Evolutionary conservation across 768 basidiomycete species (phyloP).

Genomic region (Strobilomyces confusus): DNA sequence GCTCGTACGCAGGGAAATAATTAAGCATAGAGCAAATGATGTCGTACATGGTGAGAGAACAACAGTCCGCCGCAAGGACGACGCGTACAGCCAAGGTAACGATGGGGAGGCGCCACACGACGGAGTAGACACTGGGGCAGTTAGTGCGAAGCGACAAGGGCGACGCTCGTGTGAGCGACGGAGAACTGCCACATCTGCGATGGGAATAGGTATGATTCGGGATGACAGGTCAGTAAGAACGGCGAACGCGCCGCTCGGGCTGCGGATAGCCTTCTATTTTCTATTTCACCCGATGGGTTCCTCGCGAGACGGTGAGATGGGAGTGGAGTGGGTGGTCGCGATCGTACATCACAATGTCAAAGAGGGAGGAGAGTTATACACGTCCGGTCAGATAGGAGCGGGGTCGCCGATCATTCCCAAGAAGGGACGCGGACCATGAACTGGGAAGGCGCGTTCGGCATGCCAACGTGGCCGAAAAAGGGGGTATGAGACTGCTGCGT

Average conservation of each 20-base stretch:
- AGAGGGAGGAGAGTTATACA: conserved; percentile 6
- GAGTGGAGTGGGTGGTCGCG: conserved; percentile 3
- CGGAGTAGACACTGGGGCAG: background rate
- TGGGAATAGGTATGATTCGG: conserved; percentile 6
- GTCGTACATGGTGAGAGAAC: conserved; percentile 17
- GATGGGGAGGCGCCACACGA: background rate
- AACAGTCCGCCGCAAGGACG: conserved; percentile 4
- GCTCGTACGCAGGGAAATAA: conserved; percentile 21
- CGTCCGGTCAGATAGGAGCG: conserved; percentile 2
- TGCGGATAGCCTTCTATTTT: conserved; percentile 11
- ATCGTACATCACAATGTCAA: conserved; percentile 15
- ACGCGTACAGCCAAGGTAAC: background rate
- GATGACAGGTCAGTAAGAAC: background rate
- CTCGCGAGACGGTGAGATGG: background rate
- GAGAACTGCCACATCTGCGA: background rate
- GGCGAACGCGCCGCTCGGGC: background rate
- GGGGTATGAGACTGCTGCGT: conserved; percentile 29
- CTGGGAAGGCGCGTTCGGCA: conserved; percentile 37
- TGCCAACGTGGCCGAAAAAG: conserved; percentile 38
- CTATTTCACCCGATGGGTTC: conserved; percentile 1
- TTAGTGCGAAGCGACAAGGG: background rate
- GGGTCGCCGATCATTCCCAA: conserved; percentile 19
- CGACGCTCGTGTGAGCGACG: background rate
- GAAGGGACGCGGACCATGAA: conserved; percentile 31
- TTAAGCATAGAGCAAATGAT: conserved; percentile 12